A percentile compares a stretch with the other conserved stretches of the same genome.
phyloP scores from a whole-genome alignment of 2,329 filamentous ascomycete genomes.

The Nemania abortiva region DNA sequence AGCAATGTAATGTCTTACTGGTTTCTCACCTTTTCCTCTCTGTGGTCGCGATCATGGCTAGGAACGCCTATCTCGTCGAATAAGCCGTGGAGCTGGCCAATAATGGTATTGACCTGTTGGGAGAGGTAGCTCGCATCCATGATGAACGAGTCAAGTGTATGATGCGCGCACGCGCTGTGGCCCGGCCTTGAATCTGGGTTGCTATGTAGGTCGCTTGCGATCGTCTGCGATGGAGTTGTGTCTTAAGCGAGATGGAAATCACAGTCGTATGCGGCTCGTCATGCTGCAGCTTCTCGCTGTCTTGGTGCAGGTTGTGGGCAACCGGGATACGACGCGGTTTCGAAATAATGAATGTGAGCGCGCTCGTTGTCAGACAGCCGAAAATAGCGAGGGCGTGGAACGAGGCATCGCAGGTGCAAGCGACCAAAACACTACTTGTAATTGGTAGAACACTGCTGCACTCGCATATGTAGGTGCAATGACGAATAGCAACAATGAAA shows the following conservation, averaged over 20 bases:
- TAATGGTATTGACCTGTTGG: slow-evolving; percentile 94
- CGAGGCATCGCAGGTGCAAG: slow-evolving; percentile 41
- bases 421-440: slow-evolving; percentile 34
- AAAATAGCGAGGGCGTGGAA: slow-evolving; percentile 27
- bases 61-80: slow-evolving; percentile 99
- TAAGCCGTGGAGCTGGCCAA: slow-evolving; percentile 90
- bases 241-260: slow-evolving; percentile 21
- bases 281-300: slow-evolving; percentile 30
- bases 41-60: slow-evolving; percentile 87
- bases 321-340: neutral
- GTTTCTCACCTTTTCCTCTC: slow-evolving; percentile 84
- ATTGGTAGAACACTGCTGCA: slow-evolving; percentile 12
- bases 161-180: slow-evolving; percentile 23
- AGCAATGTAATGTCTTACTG: slow-evolving; percentile 27
- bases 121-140: slow-evolving; percentile 95
- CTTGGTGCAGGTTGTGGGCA: slow-evolving; percentile 3
- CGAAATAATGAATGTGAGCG: slow-evolving; percentile 18
- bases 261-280: slow-evolving; percentile 28
- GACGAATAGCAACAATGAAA: slow-evolving; percentile 42
- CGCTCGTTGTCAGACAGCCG: slow-evolving; percentile 28
- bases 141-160: slow-evolving; percentile 22
- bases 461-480: slow-evolving; percentile 33
- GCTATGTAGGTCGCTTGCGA: slow-evolving; percentile 14
- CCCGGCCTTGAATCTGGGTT: slow-evolving; percentile 8
- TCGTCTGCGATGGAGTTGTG: slow-evolving; percentile 5